Conservation (phyloP, 495 filamentous ascomycete genomes). For the Tuber borchii region DNA sequence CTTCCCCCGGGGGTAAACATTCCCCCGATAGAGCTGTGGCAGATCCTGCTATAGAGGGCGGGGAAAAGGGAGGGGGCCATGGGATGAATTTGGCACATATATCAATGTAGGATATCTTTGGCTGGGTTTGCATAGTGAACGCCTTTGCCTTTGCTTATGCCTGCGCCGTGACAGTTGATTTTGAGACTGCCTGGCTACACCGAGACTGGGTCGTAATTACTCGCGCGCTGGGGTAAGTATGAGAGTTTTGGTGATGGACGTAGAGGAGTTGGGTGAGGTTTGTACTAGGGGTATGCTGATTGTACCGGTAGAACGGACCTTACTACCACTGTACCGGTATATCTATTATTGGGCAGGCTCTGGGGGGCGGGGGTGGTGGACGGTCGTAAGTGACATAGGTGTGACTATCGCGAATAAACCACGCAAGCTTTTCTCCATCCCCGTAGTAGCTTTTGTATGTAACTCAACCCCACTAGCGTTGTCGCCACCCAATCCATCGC, state of each 20-base stretch:
- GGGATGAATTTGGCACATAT: neutral
- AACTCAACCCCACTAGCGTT: neutral
- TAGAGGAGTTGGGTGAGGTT: neutral
- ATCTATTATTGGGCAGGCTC: neutral
- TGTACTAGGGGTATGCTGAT: neutral
- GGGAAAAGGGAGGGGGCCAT: neutral
- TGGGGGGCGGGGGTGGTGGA: neutral
- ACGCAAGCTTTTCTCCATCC: neutral
- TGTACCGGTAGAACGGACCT: neutral
- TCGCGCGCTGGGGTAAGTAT: rapidly evolving
- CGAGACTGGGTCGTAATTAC: neutral
- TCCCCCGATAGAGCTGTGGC: neutral
- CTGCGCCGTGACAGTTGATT: neutral
- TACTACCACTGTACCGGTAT: neutral
- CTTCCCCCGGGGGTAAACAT: neutral
- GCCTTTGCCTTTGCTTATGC: neutral
- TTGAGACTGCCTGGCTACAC: neutral
- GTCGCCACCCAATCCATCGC: no score
- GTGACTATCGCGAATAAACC: neutral
- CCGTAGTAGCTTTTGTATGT: neutral
- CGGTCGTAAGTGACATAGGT: neutral
- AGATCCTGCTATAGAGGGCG: neutral
- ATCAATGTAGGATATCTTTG: neutral
- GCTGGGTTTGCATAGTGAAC: neutral
- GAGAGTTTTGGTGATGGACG: neutral